Conservation (phyloP, 139 green algal genomes). For the Tetradesmus obliquus region DNA sequence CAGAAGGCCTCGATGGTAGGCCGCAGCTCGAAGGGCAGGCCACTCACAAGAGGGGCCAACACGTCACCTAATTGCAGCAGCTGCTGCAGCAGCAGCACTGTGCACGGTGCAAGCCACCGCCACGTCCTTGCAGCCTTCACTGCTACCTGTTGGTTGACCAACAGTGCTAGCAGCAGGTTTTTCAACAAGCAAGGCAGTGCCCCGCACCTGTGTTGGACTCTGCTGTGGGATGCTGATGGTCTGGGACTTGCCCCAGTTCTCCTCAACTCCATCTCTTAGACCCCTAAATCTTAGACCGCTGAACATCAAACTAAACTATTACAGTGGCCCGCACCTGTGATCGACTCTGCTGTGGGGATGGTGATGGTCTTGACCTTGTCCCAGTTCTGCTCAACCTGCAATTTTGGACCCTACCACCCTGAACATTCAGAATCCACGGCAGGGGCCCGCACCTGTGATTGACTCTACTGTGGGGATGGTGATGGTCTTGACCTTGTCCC, state of each 20-base stretch:
- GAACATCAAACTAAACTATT: background rate
- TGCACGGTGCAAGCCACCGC: too few species aligned
- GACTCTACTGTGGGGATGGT: slow-evolving; percentile 55
- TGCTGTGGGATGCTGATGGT: slow-evolving; percentile 63
- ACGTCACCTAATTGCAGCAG: too few species aligned
- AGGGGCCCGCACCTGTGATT: background rate
- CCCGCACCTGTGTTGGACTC: slow-evolving; percentile 21
- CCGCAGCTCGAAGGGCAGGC: slow-evolving; percentile 77
- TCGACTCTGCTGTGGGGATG: slow-evolving; percentile 54
- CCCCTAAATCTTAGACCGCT: background rate
- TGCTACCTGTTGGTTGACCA: too few species aligned
- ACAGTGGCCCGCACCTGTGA: slow-evolving; percentile 2
- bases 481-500: slow-evolving; percentile 86
- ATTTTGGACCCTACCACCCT: background rate
- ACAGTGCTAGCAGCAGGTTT: too few species aligned
- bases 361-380: slow-evolving; percentile 82
- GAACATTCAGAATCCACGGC: background rate
- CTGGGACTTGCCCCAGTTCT: slow-evolving; percentile 94
- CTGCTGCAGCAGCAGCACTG: too few species aligned
- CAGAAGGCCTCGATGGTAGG: too few species aligned
- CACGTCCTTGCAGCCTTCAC: too few species aligned
- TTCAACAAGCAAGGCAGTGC: too few species aligned
- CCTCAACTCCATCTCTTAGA: too few species aligned
- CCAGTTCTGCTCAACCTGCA: slow-evolving; percentile 95
- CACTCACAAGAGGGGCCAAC: too few species aligned